Evolutionary conservation across 257 asterid genomes (phyloP), one percentile per base, ranked within the genome.

Genomic region (Penstemon davidsonii): DNA sequence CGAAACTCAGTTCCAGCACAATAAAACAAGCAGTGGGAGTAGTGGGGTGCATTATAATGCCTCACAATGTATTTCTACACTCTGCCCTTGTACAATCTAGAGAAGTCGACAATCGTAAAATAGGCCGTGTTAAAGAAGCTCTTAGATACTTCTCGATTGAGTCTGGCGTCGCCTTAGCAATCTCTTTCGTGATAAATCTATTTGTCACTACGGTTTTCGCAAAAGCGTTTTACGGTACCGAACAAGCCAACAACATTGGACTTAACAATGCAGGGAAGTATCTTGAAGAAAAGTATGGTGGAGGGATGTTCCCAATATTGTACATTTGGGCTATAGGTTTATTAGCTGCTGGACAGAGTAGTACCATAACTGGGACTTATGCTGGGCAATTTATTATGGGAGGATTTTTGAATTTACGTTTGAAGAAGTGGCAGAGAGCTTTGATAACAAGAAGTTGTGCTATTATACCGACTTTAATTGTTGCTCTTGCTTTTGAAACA

Each of bases 311-410:
- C 66, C 96, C 96, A 4, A 85, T 89, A 70, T 59, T 87, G 9
- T 89, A 85, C 75, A 89, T 89, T 47, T 89, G 96, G 95, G 96
- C 92, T 37, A 80, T 89, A 36, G 96, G 96, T 5, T 70, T 89
- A 5, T 68, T 89, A 59, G 95, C 96, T 11, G 95, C 96, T 1
- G 95, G 96, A 5, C 96, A 89, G 78, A 89, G 96, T 72, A 89
- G 96, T 71, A 89, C 96, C 6, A 81, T 89, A 25, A 89, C 96
- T 0, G 96, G 96, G 12, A 88, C 96, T 1, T 88, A 88, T 12
- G 96, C 96, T 1, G 96, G 96, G 7, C 94, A 86, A 44, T 88
- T 88, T 56, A 88, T 88, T 3, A 88, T 88, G 94, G 96, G 96
- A 11, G 96, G 96, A 5, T 89, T 89, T 56, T 69, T 89, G 43